Conservation (phyloP, 768 basidiomycete genomes). For the Tulasnella sp. region DNA sequence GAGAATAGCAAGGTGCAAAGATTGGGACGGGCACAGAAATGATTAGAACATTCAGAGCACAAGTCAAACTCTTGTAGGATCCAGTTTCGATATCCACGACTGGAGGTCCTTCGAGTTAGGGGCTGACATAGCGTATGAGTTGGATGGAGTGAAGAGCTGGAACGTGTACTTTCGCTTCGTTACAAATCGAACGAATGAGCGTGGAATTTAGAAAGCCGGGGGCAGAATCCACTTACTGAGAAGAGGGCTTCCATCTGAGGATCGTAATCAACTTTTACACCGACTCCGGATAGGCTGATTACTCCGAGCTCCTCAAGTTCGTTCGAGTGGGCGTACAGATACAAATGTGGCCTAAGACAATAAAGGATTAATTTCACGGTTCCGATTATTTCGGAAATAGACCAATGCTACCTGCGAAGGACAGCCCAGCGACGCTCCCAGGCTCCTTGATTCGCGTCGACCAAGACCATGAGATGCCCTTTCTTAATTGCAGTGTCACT, state of each 20-base stretch:
- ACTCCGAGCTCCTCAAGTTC: slow-evolving; percentile 76
- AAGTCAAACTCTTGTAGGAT: slow-evolving; percentile 52
- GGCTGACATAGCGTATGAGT: slow-evolving; percentile 83
- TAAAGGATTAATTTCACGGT: too few species aligned
- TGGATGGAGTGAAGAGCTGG: slow-evolving; percentile 83
- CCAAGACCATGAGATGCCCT: slow-evolving; percentile 69
- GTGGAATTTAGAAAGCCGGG: neutral
- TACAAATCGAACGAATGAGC: neutral
- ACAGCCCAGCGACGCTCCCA: slow-evolving; percentile 88
- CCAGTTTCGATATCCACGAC: slow-evolving; percentile 74
- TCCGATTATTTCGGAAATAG: neutral
- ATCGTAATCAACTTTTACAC: slow-evolving; percentile 61
- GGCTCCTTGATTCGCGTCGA: slow-evolving; percentile 61
- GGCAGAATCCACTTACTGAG: slow-evolving; percentile 46
- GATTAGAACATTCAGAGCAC: neutral
- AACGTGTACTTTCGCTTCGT: slow-evolving; percentile 67
- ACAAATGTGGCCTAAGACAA: slow-evolving; percentile 66
- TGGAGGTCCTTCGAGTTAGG: slow-evolving; percentile 70
- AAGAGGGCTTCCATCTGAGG: slow-evolving; percentile 79
- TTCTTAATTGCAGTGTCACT: slow-evolving; percentile 80
- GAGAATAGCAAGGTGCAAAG: neutral
- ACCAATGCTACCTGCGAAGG: slow-evolving; percentile 53
- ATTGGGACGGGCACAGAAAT: neutral
- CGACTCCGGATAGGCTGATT: slow-evolving; percentile 68
- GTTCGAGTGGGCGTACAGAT: slow-evolving; percentile 72